Evolutionary conservation across 331 rosid species (phyloP), one percentile per base, ranked within the genome.

Genomic region (Dryas integrifolia): DNA sequence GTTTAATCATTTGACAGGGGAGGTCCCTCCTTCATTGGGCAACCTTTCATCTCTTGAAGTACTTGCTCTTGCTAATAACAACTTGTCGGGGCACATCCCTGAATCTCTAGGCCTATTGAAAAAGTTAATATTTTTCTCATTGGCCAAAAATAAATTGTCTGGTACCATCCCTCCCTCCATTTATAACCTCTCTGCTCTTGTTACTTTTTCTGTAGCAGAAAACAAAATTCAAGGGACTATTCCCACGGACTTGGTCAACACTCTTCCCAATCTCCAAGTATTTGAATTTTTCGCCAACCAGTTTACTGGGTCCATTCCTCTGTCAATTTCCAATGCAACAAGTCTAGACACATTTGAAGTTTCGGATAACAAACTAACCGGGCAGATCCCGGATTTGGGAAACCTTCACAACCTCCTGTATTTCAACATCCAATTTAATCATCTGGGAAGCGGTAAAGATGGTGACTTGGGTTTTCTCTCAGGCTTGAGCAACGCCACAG

Each of bases 271-370:
- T 51, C 77, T 81, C 4, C 7, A 0, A 0, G 0, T 0, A 0
- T 45, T 74, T 11, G 3, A 2, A 0, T 6, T 71, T 11, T 2
- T 0, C 15, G 0, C 0, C 0, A 78, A 82, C 16, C 1, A 44
- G 0, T 43, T 82, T 6, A 38, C 13, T 0, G 78, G 83, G 0
- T n/a, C 53, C 8, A 75, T 78, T 16, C 81, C 76, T 3, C 5
- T 8, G 5, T 82, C 86, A 43, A 6, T 78, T 6, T 61, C 69
- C 38, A 82, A 82, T 40, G 66, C 74, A 8, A 70, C 86, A 12
- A 46, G 49, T 65, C 58, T 67, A 7, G 41, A 2, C 3, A 0
- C 0, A 0, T 46, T 45, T 21, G 41, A 45, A 18, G 38, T 30
- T 21, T 8, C 49, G 5, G 0, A 0, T 0, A 82, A 77, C 38